Conservation (phyloP, 805 yeast genomes). For the Grigorovia humatica region DNA sequence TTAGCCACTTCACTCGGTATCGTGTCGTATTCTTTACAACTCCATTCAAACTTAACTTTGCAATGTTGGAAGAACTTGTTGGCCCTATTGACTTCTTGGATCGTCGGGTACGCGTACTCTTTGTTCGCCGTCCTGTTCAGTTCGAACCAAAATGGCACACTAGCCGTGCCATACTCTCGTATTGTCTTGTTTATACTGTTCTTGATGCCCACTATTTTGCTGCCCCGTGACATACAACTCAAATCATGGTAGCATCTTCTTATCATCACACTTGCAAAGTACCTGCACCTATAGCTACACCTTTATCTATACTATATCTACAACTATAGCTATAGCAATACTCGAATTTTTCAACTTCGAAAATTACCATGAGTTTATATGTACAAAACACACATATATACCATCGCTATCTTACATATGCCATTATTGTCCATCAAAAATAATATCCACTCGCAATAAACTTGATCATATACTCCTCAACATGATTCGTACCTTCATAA, state of each 20-base stretch:
- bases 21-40: slow-evolving; percentile 39
- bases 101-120: slow-evolving; percentile 12
- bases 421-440: slow-evolving; percentile 23
- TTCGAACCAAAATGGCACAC: slow-evolving; percentile 6
- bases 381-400: not conserved
- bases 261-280: too few species aligned
- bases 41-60: slow-evolving; percentile 48
- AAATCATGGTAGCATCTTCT: too few species aligned
- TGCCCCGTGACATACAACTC: too few species aligned
- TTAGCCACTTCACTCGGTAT: slow-evolving; percentile 37
- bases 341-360: too few species aligned
- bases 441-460: slow-evolving; percentile 78
- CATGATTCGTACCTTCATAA: slow-evolving; percentile 55
- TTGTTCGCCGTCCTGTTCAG: slow-evolving; percentile 10
- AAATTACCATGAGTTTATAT: not conserved
- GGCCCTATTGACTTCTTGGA: slow-evolving; percentile 12
- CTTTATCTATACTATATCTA: too few species aligned
- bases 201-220: too few species aligned
- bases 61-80: slow-evolving; percentile 39
- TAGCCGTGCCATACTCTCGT: too few species aligned
- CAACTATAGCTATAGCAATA: too few species aligned
- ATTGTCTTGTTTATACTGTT: not conserved
- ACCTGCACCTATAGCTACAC: too few species aligned
- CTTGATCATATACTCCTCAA: slow-evolving; percentile 94
- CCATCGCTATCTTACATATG: not conserved